Percentiles rank a stretch among this genome's conserved stretches.
These are phyloP conservation scores for Globisporangium spinosum DNA, from an alignment of 352 stramenopile genomes.

Conservation along the genomic window DNA sequence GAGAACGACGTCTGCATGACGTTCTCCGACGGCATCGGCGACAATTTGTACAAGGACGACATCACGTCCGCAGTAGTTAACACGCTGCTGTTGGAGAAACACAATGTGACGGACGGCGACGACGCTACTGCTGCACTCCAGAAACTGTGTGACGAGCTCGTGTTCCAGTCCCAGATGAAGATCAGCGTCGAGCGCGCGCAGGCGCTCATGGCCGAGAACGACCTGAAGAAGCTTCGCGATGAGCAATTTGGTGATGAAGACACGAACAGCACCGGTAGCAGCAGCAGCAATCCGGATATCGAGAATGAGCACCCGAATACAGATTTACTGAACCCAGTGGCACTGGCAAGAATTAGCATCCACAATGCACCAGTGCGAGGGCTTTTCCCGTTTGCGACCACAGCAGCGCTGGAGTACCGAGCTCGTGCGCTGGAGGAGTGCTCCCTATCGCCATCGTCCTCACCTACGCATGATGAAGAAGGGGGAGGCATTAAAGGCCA, in stretches of 20 bases:
- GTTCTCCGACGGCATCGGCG: slow-evolving; percentile 72
- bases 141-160: slow-evolving; percentile 46
- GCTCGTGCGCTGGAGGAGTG: slow-evolving; percentile 44
- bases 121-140: slow-evolving; percentile 26
- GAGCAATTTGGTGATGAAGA: slow-evolving; percentile 1
- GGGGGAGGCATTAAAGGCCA: slow-evolving; percentile 7
- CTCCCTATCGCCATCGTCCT: neutral
- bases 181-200: slow-evolving; percentile 16
- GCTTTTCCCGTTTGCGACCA: slow-evolving; percentile 67
- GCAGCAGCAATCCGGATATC: neutral
- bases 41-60: slow-evolving; percentile 83
- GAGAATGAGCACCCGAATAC: slow-evolving; percentile 4
- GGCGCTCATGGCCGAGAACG: slow-evolving; percentile 13
- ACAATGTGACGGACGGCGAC: neutral
- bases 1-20: slow-evolving; percentile 59
- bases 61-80: slow-evolving; percentile 27
- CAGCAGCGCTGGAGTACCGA: slow-evolving; percentile 59
- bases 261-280: neutral
- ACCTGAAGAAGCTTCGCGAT: slow-evolving; percentile 4
- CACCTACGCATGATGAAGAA: neutral
- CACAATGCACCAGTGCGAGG: slow-evolving; percentile 1
- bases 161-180: slow-evolving; percentile 38
- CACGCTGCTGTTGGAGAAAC: neutral
- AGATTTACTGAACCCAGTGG: neutral
- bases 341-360: neutral